These are phyloP conservation scores for Antarctomyces pellizariae DNA, from an alignment of 495 filamentous ascomycete species.

Conservation along the genomic window DNA sequence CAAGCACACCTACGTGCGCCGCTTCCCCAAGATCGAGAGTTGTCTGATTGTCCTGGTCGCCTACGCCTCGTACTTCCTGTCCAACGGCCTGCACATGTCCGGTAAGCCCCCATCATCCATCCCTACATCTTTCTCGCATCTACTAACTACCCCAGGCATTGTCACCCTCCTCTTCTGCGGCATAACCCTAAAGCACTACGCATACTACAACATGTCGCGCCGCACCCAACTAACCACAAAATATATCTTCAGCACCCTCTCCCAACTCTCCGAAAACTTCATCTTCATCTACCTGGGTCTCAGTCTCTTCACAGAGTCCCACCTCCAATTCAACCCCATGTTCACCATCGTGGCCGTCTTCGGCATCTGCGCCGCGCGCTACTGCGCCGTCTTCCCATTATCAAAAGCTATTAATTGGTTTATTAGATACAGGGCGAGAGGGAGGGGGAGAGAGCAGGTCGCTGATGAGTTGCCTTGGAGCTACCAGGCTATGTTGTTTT, in stretches of 20 bases:
- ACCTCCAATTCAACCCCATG: constrained; percentile 80
- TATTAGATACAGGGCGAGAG: constrained; percentile 67
- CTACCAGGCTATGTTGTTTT: constrained; percentile 95
- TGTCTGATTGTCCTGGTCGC: constrained; percentile 82
- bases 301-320: constrained; percentile 72
- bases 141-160: constrained; percentile 38
- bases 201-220: constrained; percentile 99
- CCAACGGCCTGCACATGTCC: constrained; percentile 81
- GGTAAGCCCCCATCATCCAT: constrained; percentile 29
- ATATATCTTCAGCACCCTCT: constrained; percentile 85
- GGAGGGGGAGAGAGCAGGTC: constrained; percentile 53
- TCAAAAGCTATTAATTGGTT: constrained; percentile 83
- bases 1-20: constrained; percentile 79
- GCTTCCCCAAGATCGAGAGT: constrained; percentile 91
- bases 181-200: constrained; percentile 95
- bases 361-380: constrained; percentile 78
- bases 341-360: constrained; percentile 81
- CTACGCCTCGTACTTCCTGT: constrained; percentile 92
- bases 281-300: constrained; percentile 97
- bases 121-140: constrained; percentile 5
- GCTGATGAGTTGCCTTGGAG: constrained; percentile 77
- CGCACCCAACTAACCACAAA: constrained; percentile 95
- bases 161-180: constrained; percentile 93
- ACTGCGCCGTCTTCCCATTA: constrained; percentile 83
- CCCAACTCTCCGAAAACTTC: constrained; percentile 93